These are phyloP conservation scores for Komagataea norvegica DNA, from an alignment of 1,139 yeast genomes.

Conservation along the genomic window DNA sequence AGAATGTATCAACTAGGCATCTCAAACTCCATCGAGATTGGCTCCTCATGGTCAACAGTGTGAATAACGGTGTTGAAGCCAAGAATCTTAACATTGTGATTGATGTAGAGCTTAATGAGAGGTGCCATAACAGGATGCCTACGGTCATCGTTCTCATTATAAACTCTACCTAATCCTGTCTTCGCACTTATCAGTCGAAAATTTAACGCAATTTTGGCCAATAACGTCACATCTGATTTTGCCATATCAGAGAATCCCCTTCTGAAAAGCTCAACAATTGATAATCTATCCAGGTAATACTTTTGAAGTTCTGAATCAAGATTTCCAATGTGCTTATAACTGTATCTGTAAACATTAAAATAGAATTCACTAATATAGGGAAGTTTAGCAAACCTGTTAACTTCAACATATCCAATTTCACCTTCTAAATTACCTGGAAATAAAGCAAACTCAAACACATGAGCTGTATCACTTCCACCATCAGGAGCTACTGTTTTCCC, in stretches of 20 bases:
- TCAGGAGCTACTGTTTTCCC: conserved; percentile 2
- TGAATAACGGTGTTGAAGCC: conserved; percentile 21
- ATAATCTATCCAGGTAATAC: too few species aligned
- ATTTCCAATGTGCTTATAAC: conserved; percentile 9
- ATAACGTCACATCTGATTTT: too few species aligned
- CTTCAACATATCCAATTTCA: conserved; percentile 8
- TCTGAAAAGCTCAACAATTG: too few species aligned
- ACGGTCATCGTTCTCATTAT: background rate
- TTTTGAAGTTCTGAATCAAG: conserved; percentile 1
- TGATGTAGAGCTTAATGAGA: background rate
- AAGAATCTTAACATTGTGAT: conserved; percentile 10
- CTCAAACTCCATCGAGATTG: conserved; percentile 2
- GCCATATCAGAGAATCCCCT: too few species aligned
- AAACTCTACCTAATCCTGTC: background rate
- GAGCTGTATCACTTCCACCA: background rate
- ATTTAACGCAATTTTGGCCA: too few species aligned
- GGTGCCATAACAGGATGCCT: conserved; percentile 1
- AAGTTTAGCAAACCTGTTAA: conserved; percentile 5
- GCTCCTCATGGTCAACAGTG: conserved; percentile 6
- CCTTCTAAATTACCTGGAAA: conserved; percentile 7
- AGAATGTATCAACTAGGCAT: background rate
- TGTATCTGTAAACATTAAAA: conserved; percentile 3
- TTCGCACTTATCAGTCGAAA: too few species aligned
- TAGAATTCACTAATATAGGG: background rate
- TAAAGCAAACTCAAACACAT: conserved; percentile 7